Evolutionary conservation across 2,329 filamentous ascomycete genomes (phyloP), one percentile per base, ranked within the genome.

Genomic region (Amesomyces nigricolor): DNA sequence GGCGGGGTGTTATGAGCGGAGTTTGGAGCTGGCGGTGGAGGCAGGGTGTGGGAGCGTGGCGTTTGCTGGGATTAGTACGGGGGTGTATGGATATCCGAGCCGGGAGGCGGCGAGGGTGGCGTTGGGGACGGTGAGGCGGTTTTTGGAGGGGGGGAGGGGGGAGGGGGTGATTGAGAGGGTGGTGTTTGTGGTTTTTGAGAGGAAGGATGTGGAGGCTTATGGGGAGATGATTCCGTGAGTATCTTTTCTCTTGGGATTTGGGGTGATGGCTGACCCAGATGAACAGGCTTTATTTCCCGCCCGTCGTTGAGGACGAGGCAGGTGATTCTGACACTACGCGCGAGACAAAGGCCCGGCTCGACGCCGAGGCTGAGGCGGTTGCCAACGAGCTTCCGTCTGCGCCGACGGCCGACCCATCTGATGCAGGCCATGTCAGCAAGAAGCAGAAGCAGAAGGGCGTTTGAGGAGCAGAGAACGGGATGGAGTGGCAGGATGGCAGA

Each of bases 61-160:
- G 0, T 96, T 99, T 64, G 83, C 86, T 40, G 86, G 83, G 17
- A 79, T 97, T 57, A 95, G 91, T 66, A 96, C 92, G 0, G 94
- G 92, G 0, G 70, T 96, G 1, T 97, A 96, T 67, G 89, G 89
- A 0, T 97, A 95, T 67, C 92, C 92, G 0, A 88, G 82, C 63
- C 61, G 67, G 0, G 79, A 85, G 40, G 94, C 92, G 1, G 89
- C 90, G 0, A 69, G 76, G n/a, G 78, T 86, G 9, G 94, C 90
- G 1, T 78, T 87, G 51, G 74, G 78, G 32, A 71, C 80, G 1
- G 78, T 85, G 9, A 76, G 78, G 53, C 67, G 72, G 37, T 86
- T 82, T 58, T 64, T 86, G n/a, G 75, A 78, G 16, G 67, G 71
- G 4, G 63, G 74, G 4, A 64, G 74, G 11, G 75, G 74, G 1